Evolutionary conservation across 164 flowering plant genomes (phyloP).

Genomic region (Protea cynaroides): DNA sequence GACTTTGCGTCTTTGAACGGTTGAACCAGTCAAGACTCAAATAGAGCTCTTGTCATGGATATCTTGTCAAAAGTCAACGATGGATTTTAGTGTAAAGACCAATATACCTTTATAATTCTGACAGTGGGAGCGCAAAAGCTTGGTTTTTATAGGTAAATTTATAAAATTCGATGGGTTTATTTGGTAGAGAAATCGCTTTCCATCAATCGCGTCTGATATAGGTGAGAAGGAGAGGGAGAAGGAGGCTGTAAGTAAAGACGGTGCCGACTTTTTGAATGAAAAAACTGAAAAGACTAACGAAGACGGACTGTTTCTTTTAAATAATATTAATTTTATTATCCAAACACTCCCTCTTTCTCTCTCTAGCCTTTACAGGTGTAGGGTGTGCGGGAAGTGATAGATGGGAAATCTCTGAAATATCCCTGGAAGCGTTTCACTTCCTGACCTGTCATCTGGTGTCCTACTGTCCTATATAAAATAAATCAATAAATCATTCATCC

Average conservation of each 20-base stretch:
- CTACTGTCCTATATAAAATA: too few species aligned
- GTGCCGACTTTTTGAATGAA: conserved; percentile 22
- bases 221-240: too few species aligned
- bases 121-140: too few species aligned
- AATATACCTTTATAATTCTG: not conserved
- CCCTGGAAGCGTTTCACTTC: too few species aligned
- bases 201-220: conserved; percentile 16
- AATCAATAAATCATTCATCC: too few species aligned
- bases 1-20: conserved; percentile 10
- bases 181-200: not conserved
- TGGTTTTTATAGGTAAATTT: not conserved
- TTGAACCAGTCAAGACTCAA: conserved; percentile 2
- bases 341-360: too few species aligned
- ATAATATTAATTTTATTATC: too few species aligned
- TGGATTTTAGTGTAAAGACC: not conserved
- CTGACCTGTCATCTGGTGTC: too few species aligned
- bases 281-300: not conserved
- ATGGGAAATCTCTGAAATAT: too few species aligned
- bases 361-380: too few species aligned
- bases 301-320: too few species aligned
- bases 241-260: conserved; percentile 2
- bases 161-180: not conserved
- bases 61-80: conserved; percentile 16
- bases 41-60: not conserved
- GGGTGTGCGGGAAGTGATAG: too few species aligned